These are phyloP conservation scores for Immersiporthe knoxdaviesiana DNA, from an alignment of 2,329 filamentous ascomycete species.

Conservation along the genomic window DNA sequence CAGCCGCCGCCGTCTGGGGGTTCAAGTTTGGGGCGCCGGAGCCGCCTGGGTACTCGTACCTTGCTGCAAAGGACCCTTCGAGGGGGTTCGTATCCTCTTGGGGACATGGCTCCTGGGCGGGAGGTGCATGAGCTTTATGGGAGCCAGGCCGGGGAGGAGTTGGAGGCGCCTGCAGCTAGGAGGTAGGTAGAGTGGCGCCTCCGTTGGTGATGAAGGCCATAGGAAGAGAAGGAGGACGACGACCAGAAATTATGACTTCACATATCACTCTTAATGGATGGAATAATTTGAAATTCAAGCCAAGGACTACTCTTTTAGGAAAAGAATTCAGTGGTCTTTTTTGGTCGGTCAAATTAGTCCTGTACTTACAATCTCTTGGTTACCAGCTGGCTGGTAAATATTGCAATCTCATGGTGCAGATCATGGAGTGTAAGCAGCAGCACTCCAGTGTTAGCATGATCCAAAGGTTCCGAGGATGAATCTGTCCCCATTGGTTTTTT, in stretches of 20 bases:
- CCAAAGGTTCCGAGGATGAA: background rate
- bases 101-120: background rate
- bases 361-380: background rate
- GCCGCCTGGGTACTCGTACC: background rate
- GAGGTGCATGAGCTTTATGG: slow-evolving; percentile 7
- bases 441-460: background rate
- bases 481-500: background rate
- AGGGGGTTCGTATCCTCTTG: background rate
- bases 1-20: background rate
- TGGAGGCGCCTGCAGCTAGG: background rate
- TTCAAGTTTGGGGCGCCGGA: background rate
- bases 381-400: background rate
- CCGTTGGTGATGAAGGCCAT: background rate
- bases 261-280: background rate
- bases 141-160: background rate
- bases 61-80: background rate
- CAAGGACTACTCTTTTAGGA: background rate
- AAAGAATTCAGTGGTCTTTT: background rate
- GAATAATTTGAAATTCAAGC: background rate
- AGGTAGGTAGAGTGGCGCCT: background rate
- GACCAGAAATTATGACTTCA: background rate
- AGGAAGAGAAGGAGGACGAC: background rate
- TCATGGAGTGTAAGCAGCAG: background rate
- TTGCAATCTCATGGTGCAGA: background rate
- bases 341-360: background rate